Evolutionary conservation across 495 filamentous ascomycete species (phyloP), one percentile per base, ranked within the genome.

Genomic region (Lichina pygmaea): DNA sequence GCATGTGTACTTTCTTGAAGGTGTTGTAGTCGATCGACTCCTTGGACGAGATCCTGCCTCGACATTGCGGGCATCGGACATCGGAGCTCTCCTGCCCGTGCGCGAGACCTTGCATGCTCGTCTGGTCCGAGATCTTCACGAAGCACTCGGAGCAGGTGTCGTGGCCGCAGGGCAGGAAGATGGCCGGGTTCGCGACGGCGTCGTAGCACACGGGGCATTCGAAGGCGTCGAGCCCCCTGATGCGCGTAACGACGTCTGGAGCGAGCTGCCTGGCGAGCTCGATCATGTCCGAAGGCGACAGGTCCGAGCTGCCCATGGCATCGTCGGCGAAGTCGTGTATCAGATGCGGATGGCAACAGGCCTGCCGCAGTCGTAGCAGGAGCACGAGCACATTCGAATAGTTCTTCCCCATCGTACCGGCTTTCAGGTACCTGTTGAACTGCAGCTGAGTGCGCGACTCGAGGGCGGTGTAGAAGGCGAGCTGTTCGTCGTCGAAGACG

Each of bases 321-420:
- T 11, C 10, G 36, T 39, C 36, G 33, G 72, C 74, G 50, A 79
- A 74, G 47, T 86, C 84, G 9, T 64, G 66, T 44, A 91, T 85
- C n/a, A 97, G 63, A 55, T 91, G 81, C 1, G 86, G 85, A 58
- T 97, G 89, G 51, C 84, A 92, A 54, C 81, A 89, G 33, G 80
- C 80, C 59, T 97, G 89, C n/a, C 82, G 70, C 8, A 97, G 70
- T 11, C 86, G 80, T 10, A 97, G 66, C 41, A 97, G 68, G 17
- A 93, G 66, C 32, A 91, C 77, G 13, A 94, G 65, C 41, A 94
- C 76, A 51, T 79, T 80, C 6, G 74, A 78, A 55, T 93, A 94
- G 50, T 89, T 76, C 48, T 69, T 74, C 11, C 77, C 78, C 2
- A 86, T 66, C 1, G 76, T 78, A 4, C 77, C 76, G 3, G 67